phyloP scores from a whole-genome alignment of 1,284 basidiomycete species.

The Ceratobasidium sp. region DNA sequence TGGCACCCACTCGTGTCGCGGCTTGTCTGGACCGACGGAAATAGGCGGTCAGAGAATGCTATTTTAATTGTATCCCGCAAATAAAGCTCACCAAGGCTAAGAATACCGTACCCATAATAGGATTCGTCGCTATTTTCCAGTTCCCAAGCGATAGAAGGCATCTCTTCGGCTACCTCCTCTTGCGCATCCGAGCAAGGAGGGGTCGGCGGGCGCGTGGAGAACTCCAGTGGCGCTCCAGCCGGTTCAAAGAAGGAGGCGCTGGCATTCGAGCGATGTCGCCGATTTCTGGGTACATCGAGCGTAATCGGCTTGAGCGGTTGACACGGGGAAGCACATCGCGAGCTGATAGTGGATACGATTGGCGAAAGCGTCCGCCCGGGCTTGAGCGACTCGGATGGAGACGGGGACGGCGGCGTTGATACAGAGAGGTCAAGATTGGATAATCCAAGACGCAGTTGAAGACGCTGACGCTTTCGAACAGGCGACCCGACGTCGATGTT shows the following conservation, averaged over 20 bases:
- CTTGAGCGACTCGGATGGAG: conserved; percentile 30
- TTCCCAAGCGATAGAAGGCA: conserved; percentile 33
- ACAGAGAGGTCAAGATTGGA: conserved; percentile 23
- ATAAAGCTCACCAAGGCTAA: conserved; percentile 36
- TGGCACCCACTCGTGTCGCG: conserved; percentile 38
- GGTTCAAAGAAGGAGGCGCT: conserved; percentile 36
- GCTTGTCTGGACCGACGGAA: conserved; percentile 22
- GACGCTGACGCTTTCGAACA: conserved; percentile 37
- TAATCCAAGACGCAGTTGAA: conserved; percentile 11
- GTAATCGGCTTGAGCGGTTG: conserved; percentile 16
- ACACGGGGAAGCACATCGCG: conserved; percentile 16
- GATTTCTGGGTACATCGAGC: conserved; percentile 24
- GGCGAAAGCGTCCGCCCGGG: conserved; percentile 3
- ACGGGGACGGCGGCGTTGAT: conserved; percentile 30
- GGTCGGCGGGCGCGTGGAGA: conserved; percentile 1
- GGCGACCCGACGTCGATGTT: conserved; percentile 35
- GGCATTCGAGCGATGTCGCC: conserved; percentile 37
- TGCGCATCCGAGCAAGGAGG: conserved; percentile 7
- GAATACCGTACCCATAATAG: conserved; percentile 42
- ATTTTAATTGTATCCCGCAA: background rate
- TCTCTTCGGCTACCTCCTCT: background rate
- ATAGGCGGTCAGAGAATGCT: background rate
- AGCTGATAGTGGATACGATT: conserved; percentile 1
- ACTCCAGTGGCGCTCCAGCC: conserved; percentile 4
- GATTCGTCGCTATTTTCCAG: conserved; percentile 26